Evolutionary conservation across 1,139 yeast species (phyloP), one percentile per base, ranked within the genome.

Genomic region (Debaryomyces robertsiae): DNA sequence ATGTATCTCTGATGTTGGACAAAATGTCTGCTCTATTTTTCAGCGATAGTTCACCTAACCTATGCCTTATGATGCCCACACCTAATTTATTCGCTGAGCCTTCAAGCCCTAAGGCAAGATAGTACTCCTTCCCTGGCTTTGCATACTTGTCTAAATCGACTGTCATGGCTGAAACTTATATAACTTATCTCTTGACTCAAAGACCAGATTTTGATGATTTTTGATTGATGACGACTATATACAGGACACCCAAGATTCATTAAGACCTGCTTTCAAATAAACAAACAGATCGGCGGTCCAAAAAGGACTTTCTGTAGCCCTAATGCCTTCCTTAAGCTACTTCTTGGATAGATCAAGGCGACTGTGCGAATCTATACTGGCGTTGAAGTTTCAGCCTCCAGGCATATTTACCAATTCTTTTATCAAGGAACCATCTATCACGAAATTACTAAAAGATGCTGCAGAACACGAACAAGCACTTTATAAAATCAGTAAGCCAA

Each of bases 61-160:
- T 63, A 50, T 94, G 98, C 52, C 78, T 82, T 42, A 93, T 84
- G 27, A 93, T 77, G 1, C 99, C 99, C 1, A 93, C 94, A 0
- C 97, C 99, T 1, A 93, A 73, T 58, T 93, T 93, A 60, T 93
- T 93, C 22, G 98, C 98, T 0, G 97, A 90, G 1, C 99, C 99
- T 61, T 93, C 98, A 22, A 93, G 75, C 0, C 98, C 98, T 1
- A 93, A 58, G 0, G 96, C 96, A 13, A 88, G 63, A 51, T 82
- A 85, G 55, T 69, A 69, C 41, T 65, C 63, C 46, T 73, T 68
- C 10, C 75, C 80, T 2, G 73, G 72, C 37, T 65, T 67, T 32
- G 61, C 58, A 47, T 57, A 63, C 38, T 56, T 47, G 50, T 74
- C 79, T 32, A 74, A 55, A 46, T 72, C 67, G 3, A 70, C 70